Base-by-base conservation (phyloP, 768 basidiomycete genomes). In the Mrakia blollopis region DNA sequence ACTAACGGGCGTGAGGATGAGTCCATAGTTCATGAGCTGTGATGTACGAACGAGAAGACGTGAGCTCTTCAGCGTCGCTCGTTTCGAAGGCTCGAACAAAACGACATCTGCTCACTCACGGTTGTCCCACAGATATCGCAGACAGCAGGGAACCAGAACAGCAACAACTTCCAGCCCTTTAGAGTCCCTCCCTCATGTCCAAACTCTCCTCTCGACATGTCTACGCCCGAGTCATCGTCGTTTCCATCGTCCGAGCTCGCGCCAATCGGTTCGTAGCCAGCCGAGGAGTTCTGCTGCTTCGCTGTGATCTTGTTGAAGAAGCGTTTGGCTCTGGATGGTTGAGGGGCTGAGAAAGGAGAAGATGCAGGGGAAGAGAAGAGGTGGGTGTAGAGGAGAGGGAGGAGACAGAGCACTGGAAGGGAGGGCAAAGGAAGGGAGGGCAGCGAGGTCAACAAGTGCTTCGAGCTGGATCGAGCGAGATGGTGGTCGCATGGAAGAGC, bases 61-160 rank as follows among this genome's bases (percentile, higher is more conserved):
- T 28, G 28, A 28, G 23, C 28, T 57, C 57, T n/a, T n/a, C n/a
- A n/a, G n/a, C n/a, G n/a, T n/a, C n/a, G n/a, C n/a, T n/a, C n/a
- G n/a, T n/a, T n/a, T n/a, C n/a, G n/a, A n/a, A n/a, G n/a, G n/a
- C n/a, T n/a, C n/a, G n/a, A n/a, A n/a, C n/a, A n/a, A n/a, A n/a
- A n/a, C n/a, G n/a, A n/a, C 2, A 8, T 7, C 4, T 52, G 25
- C 0, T 25, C 44, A 57, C 91, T 83, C 80, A 91, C 91, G 74
- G 93, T 94, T 32, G 94, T 95, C 28, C 89, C 96, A 82, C 91
- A 92, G 78, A 97, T 89, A 85, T 97, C 94, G 83, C 91, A 94
- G 44, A 87, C 84, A 35, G 94, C 93, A 30, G 94, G 94, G 78
- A 94, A 87, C 91, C 92, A 94, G 69, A 97, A 86, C 72, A 94